These are phyloP conservation scores for Trichoderma parareesei DNA, from an alignment of 495 filamentous ascomycete species.

Conservation along the genomic window DNA sequence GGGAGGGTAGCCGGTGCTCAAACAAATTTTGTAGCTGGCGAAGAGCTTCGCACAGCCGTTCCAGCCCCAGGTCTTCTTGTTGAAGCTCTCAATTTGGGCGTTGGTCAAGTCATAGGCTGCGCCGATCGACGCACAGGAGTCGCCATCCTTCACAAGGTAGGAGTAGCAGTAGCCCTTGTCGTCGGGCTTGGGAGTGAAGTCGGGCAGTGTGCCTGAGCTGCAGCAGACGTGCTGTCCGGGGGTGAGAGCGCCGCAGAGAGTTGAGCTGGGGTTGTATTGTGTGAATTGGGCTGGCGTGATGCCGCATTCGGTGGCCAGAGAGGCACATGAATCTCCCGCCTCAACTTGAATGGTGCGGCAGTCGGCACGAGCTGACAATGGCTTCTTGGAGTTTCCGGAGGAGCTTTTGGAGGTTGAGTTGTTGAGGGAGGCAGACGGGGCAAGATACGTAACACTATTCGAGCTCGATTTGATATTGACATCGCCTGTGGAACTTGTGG, in stretches of 20 bases:
- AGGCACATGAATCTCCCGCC: slow-evolving; percentile 20
- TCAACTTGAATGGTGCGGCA: slow-evolving; percentile 18
- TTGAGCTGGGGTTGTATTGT: slow-evolving; percentile 25
- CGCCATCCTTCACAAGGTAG: slow-evolving; percentile 20
- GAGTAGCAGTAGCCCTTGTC: slow-evolving; percentile 26
- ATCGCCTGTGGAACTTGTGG: not conserved
- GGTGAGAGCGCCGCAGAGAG: slow-evolving; percentile 25
- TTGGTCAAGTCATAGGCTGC: slow-evolving; percentile 15
- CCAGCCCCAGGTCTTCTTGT: slow-evolving; percentile 40
- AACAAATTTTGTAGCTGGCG: slow-evolving; percentile 30
- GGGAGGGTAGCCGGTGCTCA: slow-evolving; percentile 39
- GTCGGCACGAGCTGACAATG: slow-evolving; percentile 5
- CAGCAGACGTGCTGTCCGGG: slow-evolving; percentile 32
- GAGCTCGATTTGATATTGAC: not conserved
- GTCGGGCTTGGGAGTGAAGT: slow-evolving; percentile 25
- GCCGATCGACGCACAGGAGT: slow-evolving; percentile 19
- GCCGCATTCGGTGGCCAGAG: slow-evolving; percentile 24
- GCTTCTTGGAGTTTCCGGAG: not conserved
- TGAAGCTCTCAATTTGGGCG: slow-evolving; percentile 25
- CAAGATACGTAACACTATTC: not conserved
- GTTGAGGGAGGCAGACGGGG: not conserved
- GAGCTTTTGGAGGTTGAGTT: not conserved
- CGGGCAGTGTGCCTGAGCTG: slow-evolving; percentile 22
- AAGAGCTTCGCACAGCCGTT: slow-evolving; percentile 30
- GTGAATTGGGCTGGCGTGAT: slow-evolving; percentile 27